Percentiles rank a stretch among this genome's conserved stretches.
Evolutionary conservation across 306 rosid genomes (phyloP).

Genomic region (Castanea sativa): DNA sequence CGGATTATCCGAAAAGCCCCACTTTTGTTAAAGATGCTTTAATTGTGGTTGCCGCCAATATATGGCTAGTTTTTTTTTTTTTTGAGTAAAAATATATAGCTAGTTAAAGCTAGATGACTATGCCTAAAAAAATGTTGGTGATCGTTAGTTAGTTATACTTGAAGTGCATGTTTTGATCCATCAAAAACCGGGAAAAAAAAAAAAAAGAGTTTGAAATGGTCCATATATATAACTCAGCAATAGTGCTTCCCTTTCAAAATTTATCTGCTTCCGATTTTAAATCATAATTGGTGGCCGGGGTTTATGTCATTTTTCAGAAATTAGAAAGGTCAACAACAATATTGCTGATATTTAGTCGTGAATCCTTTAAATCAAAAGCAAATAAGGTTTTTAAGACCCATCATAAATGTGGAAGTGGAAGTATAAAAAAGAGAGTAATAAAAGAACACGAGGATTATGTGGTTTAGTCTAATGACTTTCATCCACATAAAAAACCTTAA

Average conservation of each 20-base stretch:
- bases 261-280: background rate
- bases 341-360: background rate
- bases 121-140: background rate
- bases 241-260: background rate
- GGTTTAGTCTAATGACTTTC: no score
- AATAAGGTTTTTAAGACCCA: background rate
- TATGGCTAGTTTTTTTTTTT: background rate
- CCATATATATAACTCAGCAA: background rate
- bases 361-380: background rate
- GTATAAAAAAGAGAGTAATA: no score
- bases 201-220: background rate
- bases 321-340: background rate
- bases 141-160: background rate
- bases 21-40: background rate
- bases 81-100: background rate
- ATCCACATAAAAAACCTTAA: no score
- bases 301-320: background rate
- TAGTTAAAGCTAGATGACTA: background rate
- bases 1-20: background rate
- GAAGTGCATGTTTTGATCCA: background rate
- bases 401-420: no score
- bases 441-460: no score
- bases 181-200: no score
- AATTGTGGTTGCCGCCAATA: background rate
- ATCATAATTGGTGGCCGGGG: background rate